These are phyloP conservation scores for Mucor mucedo DNA, from an alignment of 371 early-diverging fungal genomes.

Conservation along the genomic window DNA sequence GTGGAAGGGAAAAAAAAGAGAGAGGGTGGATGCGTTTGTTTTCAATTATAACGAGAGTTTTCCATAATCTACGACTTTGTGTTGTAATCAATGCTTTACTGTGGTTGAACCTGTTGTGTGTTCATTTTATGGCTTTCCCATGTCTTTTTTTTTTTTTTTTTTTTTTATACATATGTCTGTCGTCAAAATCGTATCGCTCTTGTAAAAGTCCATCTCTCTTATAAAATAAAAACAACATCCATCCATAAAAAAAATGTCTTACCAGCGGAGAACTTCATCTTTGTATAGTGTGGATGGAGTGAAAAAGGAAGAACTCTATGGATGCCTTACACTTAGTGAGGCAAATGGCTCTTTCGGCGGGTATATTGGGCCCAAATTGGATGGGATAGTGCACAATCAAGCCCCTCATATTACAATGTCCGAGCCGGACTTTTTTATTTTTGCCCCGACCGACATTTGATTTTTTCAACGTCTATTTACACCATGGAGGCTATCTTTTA, in stretches of 20 bases:
- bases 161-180: neutral
- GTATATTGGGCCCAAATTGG: too few species aligned
- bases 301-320: conserved; percentile 24
- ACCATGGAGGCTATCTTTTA: too few species aligned
- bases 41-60: neutral
- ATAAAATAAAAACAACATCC: conserved; percentile 9
- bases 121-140: neutral
- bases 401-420: neutral
- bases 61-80: neutral
- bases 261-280: conserved; percentile 54
- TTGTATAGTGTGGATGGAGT: conserved; percentile 30
- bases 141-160: neutral
- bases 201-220: conserved; percentile 4
- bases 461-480: too few species aligned
- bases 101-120: neutral
- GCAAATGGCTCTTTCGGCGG: conserved; percentile 16
- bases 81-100: too few species aligned
- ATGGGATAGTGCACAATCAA: neutral
- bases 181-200: neutral
- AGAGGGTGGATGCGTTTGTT: neutral
- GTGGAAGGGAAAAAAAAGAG: too few species aligned
- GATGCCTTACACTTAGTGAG: conserved; percentile 17
- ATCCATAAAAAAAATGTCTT: conserved; percentile 21
- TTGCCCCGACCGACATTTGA: too few species aligned
- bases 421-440: neutral